Evolutionary conservation across 495 filamentous ascomycete species (phyloP), one percentile per base, ranked within the genome.

Genomic region (Pseudotulostoma volvatum): DNA sequence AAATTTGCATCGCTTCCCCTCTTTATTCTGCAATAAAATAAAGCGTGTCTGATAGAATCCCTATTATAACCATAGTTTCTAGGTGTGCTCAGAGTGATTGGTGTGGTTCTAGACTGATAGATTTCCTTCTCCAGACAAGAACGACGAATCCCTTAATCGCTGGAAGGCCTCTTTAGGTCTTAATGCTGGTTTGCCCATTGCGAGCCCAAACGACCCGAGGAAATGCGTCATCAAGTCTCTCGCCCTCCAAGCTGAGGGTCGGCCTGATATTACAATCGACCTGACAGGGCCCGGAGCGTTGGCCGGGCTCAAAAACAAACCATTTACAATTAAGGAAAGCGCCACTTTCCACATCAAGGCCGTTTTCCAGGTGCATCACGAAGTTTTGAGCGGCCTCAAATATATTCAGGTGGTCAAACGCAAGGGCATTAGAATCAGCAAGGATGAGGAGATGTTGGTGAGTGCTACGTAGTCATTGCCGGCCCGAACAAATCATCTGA

Each of bases 91-190:
- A n/a, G n/a, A n/a, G n/a, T n/a, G n/a, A n/a, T n/a, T n/a, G n/a
- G n/a, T n/a, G n/a, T n/a, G n/a, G n/a, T n/a, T n/a, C n/a, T n/a
- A n/a, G n/a, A n/a, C n/a, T n/a, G n/a, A n/a, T n/a, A n/a, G n/a
- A n/a, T n/a, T n/a, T n/a, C n/a, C n/a, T n/a, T n/a, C n/a, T n/a
- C n/a, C 36, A 72, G 76, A 81, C 52, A 59, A 68, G 44, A 66
- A 80, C 46, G 90, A 97, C 60, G 87, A 96, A 56, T 85, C 88
- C 43, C 76, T 97, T 52, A 79, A 87, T 58, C 81, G 87, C 45
- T 97, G 90, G 83, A 97, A 97, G 67, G 76, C 84, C 49, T 95
- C 90, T 2, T 75, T 97, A 23, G 90, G 92, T 44, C 71, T 96
- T 34, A 69, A 67, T 44, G 53, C 66, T 31, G 77, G 83, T 47